These are phyloP conservation scores for Colletotrichum trifolii DNA, from an alignment of 2,329 filamentous ascomycete species.

Conservation along the genomic window DNA sequence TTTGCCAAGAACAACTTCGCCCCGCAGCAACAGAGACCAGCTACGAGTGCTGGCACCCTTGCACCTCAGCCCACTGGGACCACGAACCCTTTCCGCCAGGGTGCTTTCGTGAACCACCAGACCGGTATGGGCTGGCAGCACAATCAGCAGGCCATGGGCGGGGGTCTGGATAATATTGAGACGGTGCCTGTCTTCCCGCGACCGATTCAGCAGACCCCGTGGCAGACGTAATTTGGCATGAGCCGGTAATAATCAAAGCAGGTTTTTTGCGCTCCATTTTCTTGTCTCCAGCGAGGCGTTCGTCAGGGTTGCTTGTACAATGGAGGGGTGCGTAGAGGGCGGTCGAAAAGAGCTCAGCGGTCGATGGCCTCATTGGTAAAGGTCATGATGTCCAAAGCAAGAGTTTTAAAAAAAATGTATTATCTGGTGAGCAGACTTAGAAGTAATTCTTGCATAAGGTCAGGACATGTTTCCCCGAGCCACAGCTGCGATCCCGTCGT, in stretches of 20 bases:
- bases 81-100: conserved; percentile 95
- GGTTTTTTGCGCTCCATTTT: conserved; percentile 38
- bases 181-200: conserved; percentile 89
- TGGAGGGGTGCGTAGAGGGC: conserved; percentile 40
- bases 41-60: conserved; percentile 61
- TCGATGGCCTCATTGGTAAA: conserved; percentile 5
- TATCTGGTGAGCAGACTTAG: conserved; percentile 35
- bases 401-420: conserved; percentile 32
- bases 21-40: conserved; percentile 54
- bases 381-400: conserved; percentile 1
- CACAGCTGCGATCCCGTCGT: not conserved
- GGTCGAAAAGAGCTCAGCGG: conserved; percentile 12
- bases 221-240: conserved; percentile 55
- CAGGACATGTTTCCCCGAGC: not conserved
- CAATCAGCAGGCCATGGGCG: conserved; percentile 81
- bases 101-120: conserved; percentile 87
- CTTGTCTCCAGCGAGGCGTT: conserved; percentile 49
- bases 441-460: conserved; percentile 35
- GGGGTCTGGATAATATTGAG: conserved; percentile 80
- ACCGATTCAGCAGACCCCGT: conserved; percentile 72
- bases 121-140: conserved; percentile 92
- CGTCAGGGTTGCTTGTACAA: conserved; percentile 39
- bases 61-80: conserved; percentile 84
- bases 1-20: conserved; percentile 62
- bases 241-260: conserved; percentile 30